Evolutionary conservation across 2,329 filamentous ascomycete genomes (phyloP).

Genomic region (Pleurostoma richardsiae): DNA sequence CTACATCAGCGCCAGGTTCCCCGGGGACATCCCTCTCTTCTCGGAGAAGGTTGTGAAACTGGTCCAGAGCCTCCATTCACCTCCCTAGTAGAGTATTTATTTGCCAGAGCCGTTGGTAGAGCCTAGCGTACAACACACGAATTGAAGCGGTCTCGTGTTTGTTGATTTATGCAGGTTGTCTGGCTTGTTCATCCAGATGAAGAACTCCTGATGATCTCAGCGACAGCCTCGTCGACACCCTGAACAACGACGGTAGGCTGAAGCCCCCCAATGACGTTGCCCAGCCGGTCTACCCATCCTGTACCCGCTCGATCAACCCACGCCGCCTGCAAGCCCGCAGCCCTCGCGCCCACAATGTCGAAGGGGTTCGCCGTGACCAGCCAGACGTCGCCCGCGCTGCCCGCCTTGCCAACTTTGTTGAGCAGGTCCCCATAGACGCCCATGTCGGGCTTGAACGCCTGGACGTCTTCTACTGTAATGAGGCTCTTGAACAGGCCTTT

Average conservation of each 20-base stretch:
- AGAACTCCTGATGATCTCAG: constrained; percentile 18
- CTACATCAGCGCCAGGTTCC: constrained; percentile 42
- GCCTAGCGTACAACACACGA: too few species aligned
- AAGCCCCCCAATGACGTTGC: constrained; percentile 32
- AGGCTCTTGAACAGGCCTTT: constrained; percentile 44
- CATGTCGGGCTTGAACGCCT: constrained; percentile 61
- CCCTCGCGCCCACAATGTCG: constrained; percentile 61
- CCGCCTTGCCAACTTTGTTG: constrained; percentile 38
- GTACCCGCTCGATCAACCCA: constrained; percentile 61
- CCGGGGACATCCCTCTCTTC: constrained; percentile 34
- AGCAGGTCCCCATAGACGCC: constrained; percentile 58
- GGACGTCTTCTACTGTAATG: constrained; percentile 55
- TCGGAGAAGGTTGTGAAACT: constrained; percentile 35
- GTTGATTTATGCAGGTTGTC: background rate
- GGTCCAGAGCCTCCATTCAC: constrained; percentile 23
- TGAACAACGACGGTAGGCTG: constrained; percentile 49
- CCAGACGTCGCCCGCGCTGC: constrained; percentile 51
- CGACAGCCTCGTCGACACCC: constrained; percentile 53
- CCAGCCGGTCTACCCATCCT: constrained; percentile 62
- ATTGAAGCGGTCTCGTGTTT: background rate
- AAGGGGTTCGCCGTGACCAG: constrained; percentile 70
- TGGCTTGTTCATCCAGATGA: background rate
- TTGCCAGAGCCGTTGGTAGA: too few species aligned
- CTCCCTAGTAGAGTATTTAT: background rate
- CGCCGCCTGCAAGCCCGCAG: constrained; percentile 55